Conservation (phyloP, 2,329 filamentous ascomycete species). For the Pseudogymnoascus sp. region DNA sequence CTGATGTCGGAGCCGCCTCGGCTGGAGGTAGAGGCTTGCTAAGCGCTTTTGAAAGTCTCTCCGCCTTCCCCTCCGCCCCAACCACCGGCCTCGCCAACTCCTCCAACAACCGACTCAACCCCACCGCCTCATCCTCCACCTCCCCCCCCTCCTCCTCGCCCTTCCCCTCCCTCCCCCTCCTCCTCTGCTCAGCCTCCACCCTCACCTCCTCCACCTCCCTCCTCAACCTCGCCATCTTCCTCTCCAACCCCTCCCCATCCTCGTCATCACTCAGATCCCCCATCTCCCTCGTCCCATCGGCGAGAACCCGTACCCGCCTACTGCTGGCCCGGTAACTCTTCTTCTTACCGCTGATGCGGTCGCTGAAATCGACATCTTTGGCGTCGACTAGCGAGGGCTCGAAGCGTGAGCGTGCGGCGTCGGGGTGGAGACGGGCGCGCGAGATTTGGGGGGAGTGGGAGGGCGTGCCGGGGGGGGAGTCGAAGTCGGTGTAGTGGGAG, state of each 20-base stretch:
- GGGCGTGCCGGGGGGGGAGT: constrained; percentile 52
- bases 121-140: constrained; percentile 49
- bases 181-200: constrained; percentile 48
- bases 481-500: constrained; percentile 50
- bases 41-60: constrained; percentile 22
- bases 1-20: constrained; percentile 19
- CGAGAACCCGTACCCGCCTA: constrained; percentile 52
- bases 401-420: constrained; percentile 74
- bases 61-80: constrained; percentile 14
- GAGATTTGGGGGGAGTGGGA: constrained; percentile 52
- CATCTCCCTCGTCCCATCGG: constrained; percentile 56
- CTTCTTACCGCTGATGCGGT: constrained; percentile 72
- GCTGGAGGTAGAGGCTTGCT: constrained; percentile 12
- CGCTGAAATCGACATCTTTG: constrained; percentile 75
- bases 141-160: constrained; percentile 31
- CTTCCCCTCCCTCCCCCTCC: constrained; percentile 36
- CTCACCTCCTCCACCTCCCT: constrained; percentile 70
- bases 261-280: constrained; percentile 71
- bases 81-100: constrained; percentile 37
- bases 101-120: constrained; percentile 64
- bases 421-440: constrained; percentile 64
- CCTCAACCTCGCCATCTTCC: constrained; percentile 72
- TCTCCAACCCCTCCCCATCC: constrained; percentile 65
- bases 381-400: constrained; percentile 67
- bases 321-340: constrained; percentile 74